Evolutionary conservation across 164 flowering plant species (phyloP), one percentile per base, ranked within the genome.

Genomic region (Euptelea pleiosperma): DNA sequence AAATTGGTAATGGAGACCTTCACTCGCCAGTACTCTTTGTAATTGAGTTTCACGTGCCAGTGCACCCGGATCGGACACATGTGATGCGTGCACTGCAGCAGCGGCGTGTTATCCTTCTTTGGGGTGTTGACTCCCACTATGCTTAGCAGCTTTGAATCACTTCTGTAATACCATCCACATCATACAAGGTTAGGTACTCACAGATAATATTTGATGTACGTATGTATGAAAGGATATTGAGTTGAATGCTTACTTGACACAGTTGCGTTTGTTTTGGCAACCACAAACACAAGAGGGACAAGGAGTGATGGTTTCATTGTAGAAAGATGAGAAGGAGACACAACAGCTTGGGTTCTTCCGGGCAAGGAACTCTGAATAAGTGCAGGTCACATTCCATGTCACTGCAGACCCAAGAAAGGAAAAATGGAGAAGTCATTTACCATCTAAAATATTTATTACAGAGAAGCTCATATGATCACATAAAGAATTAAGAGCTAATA

Each of bases 321-420:
- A 87, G 74, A 87, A 85, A 11, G 84, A 74, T 19, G 91, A 87
- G 64, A 87, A 72, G 11, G 89, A 83, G 49, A 87, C 89, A 43
- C 89, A 87, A 26, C 91, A 85, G 48, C 63, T 78, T 25, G 91
- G 91, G 52, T 78, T 82, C 67, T 82, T 82, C 35, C 72, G 64
- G 2, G 89, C 86, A 19, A 87, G 64, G 60, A 88, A 82, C 75
- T 88, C 87, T 1, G 96, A 88, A 39, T 83, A 88, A n/a, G 91
- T 88, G 79, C 94, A 89, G 0, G 94, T 89, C 42, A 89, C 85
- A 63, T 86, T 86, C 93, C 93, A 86, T 52, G 91, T 89, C 91
- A 86, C 92, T 89, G 90, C 79, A 71, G 16, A 67, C 48, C 25
- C 8, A 52, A 58, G 41, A 21, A 52, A 28, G 9, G 6, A 34